A percentile compares a stretch with the other conserved stretches of the same genome.
Evolutionary conservation across 2,329 filamentous ascomycete genomes (phyloP).

Genomic region (Sporothrix pseudoabietina): DNA sequence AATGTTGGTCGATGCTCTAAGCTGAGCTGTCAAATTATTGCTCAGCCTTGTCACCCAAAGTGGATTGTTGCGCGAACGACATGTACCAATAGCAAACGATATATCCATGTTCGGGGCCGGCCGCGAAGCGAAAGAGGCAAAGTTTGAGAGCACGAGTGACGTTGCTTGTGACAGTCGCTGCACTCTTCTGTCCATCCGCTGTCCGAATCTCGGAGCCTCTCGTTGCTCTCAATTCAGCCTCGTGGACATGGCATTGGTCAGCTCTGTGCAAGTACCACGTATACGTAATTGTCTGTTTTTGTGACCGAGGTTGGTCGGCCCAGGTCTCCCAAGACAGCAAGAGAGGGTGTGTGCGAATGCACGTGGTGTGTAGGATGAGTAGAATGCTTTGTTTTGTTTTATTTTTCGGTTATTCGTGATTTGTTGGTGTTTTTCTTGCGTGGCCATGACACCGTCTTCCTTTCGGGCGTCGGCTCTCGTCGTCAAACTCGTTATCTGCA

Average conservation of each 20-base stretch:
- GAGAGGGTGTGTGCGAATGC: neutral
- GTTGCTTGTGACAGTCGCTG: neutral
- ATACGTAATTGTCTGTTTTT: neutral
- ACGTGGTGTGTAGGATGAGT: neutral
- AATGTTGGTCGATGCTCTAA: neutral
- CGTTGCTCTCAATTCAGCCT: neutral
- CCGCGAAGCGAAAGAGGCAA: neutral
- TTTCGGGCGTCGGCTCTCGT: neutral
- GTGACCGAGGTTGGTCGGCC: neutral
- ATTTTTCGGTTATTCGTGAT: neutral
- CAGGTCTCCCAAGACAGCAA: neutral
- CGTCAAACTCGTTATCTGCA: constrained; percentile 3
- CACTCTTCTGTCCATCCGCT: neutral
- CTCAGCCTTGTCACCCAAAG: constrained; percentile 3
- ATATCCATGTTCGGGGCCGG: neutral
- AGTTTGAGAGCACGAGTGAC: no score
- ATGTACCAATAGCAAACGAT: neutral
- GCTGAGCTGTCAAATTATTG: neutral
- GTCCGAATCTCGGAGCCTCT: neutral
- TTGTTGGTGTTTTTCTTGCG: neutral
- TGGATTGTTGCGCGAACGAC: neutral
- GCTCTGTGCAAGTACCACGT: neutral
- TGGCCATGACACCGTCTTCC: neutral
- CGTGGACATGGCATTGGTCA: neutral
- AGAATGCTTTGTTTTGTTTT: constrained; percentile 19